Evolutionary conservation across 768 basidiomycete genomes (phyloP).

Genomic region (Agaricus blazei): DNA sequence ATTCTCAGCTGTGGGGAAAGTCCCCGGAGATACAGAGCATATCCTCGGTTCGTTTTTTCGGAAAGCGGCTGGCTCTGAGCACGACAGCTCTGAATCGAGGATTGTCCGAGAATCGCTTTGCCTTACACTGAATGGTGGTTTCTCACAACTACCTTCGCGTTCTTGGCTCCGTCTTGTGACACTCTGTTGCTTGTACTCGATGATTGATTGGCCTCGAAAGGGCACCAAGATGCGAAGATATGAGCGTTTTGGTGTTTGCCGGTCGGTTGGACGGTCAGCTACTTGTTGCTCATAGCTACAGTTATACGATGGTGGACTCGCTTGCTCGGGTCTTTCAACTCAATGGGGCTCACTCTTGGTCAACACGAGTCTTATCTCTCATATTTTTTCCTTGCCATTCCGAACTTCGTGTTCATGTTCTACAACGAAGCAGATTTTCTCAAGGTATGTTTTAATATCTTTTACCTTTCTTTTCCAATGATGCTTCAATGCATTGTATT

Average conservation of each 20-base stretch:
- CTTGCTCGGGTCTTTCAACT: constrained; percentile 50
- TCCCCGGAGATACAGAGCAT: constrained; percentile 86
- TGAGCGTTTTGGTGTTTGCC: constrained; percentile 56
- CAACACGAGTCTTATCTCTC: constrained; percentile 37
- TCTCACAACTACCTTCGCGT: constrained; percentile 14
- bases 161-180: constrained; percentile 43
- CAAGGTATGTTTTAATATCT: constrained; percentile 16
- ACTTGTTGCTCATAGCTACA: constrained; percentile 79
- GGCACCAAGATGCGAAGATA: constrained; percentile 59
- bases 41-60: constrained; percentile 43
- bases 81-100: constrained; percentile 53
- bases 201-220: constrained; percentile 30
- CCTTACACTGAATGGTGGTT: constrained; percentile 16
- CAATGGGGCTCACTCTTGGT: constrained; percentile 91
- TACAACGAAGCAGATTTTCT: not conserved
- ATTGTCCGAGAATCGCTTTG: constrained; percentile 44
- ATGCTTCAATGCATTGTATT: constrained; percentile 48
- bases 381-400: constrained; percentile 47
- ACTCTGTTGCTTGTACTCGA: constrained; percentile 48
- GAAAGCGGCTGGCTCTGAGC: constrained; percentile 76
- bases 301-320: constrained; percentile 75
- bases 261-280: constrained; percentile 32
- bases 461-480: constrained; percentile 31
- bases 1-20: constrained; percentile 81
- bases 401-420: constrained; percentile 48